These are phyloP conservation scores for Neurospora crassa DNA, from an alignment of 2,329 filamentous ascomycete genomes.

Conservation along the genomic window DNA sequence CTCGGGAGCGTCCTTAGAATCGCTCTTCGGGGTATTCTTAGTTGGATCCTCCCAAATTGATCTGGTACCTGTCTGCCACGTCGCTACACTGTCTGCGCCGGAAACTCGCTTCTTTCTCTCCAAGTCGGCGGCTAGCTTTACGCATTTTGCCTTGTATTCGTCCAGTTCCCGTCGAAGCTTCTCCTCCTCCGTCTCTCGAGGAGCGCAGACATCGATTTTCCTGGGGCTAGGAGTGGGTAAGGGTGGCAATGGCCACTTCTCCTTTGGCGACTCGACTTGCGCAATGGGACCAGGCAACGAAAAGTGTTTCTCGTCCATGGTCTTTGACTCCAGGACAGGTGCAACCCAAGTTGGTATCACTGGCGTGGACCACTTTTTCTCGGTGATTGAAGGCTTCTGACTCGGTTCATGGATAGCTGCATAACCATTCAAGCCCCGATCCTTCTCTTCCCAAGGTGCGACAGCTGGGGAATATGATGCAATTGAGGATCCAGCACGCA, in stretches of 20 bases:
- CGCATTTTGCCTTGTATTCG: not conserved
- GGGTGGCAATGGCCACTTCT: not conserved
- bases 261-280: not conserved
- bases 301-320: not conserved
- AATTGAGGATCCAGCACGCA: not conserved
- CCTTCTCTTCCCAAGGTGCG: not conserved
- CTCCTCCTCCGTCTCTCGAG: not conserved
- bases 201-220: too few relatives aligned
- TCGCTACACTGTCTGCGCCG: not conserved
- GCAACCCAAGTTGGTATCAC: not conserved
- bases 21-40: not conserved
- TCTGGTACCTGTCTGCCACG: not conserved
- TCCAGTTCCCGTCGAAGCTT: not conserved
- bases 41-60: not conserved
- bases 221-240: not conserved
- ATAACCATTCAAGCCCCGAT: too few relatives aligned
- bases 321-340: fast-evolving
- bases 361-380: not conserved
- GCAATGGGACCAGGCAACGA: fast-evolving
- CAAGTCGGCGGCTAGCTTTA: not conserved
- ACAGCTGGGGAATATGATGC: not conserved
- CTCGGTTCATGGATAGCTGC: too few relatives aligned
- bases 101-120: not conserved
- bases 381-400: fast-evolving
- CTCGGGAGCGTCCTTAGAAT: not conserved